Percentiles rank a stretch among this genome's conserved stretches.
phyloP scores from a whole-genome alignment of 2,329 filamentous ascomycete species.

The Aplosporella prunicola region DNA sequence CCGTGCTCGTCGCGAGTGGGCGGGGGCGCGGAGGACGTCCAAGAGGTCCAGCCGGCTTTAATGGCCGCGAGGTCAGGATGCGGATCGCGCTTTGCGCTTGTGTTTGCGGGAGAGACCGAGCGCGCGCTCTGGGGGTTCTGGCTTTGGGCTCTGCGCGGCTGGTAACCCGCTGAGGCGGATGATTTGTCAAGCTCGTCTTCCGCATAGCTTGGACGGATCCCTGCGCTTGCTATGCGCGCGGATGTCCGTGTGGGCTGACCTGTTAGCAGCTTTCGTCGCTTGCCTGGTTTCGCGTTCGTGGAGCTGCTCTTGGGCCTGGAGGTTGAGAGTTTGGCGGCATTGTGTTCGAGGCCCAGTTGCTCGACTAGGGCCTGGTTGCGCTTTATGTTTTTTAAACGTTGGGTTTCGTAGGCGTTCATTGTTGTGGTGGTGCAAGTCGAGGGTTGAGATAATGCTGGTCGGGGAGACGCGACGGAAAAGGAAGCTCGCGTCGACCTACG shows the following conservation, averaged over 20 bases:
- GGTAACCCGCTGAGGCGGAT: background rate
- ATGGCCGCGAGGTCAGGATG: conserved; percentile 21
- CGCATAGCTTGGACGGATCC: conserved; percentile 27
- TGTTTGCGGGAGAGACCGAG: background rate
- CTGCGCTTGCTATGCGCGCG: conserved; percentile 37
- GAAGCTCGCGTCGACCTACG: too few relatives aligned
- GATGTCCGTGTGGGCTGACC: conserved; percentile 35
- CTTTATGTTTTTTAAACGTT: conserved; percentile 40
- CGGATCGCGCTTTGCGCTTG: background rate
- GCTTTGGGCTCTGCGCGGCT: background rate
- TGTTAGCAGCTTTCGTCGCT: conserved; percentile 31
- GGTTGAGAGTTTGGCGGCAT: conserved; percentile 11
- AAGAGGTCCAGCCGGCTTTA: conserved; percentile 34
- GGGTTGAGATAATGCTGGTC: too few relatives aligned
- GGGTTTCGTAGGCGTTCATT: conserved; percentile 38
- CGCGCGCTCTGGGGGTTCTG: background rate
- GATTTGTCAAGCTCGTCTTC: conserved; percentile 21
- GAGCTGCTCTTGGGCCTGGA: conserved; percentile 15
- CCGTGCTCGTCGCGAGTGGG: conserved; percentile 36
- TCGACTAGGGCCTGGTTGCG: conserved; percentile 40
- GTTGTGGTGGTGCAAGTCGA: background rate
- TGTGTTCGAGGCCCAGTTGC: conserved; percentile 36
- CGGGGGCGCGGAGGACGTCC: conserved; percentile 30
- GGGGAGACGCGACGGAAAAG: too few relatives aligned
- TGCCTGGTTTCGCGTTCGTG: too few relatives aligned